Base-by-base conservation (phyloP, 139 green algal genomes). In the Closterium sp. region DNA sequence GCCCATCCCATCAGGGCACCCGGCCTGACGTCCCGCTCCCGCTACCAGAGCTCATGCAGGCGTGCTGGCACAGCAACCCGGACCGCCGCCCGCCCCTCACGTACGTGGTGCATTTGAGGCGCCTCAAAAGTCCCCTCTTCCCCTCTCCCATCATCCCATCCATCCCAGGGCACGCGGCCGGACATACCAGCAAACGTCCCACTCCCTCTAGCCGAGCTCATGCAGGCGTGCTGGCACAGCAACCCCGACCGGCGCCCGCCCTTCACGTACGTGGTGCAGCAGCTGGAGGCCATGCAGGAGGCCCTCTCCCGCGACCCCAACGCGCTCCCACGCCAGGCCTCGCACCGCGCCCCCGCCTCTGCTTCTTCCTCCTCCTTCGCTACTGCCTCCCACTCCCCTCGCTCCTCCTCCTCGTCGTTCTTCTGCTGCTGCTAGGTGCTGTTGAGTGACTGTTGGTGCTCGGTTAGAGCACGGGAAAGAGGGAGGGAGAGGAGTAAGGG, bases 1-100 rank as follows among this genome's bases (percentile, higher is more conserved):
- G 7, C 9, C 5, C 22, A 87, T 62, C n/a, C 29, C 91, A 93
- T n/a, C n/a, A n/a, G 89, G 27, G 87, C 70, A 30, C 42, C 10
- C 89, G 91, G 10, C 91, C 91, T 4, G 94, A 62, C 50, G 90
- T 89, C 50, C 91, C 91, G 3, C 10, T 87, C 9, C 28, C 50
- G 6, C 29, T 94, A 13, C 10, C 27, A 5, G 91, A 85, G 27
- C 84, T 94, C 11, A 94, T 94, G 27, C 88, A 94, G 31, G 28
- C 9, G 24, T 94, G 91, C 89, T 94, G 91, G 91, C 42, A 92
- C 29, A 28, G 32, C 91, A 94, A 94, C 29, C 91, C 91, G 10
- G 45, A 32, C 24, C 38, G 50, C 4, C 88, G 91, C 9, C 91
- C 91, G n/a, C 31, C 85, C 50, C 90, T 94, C 42, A 42, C 31